Evolutionary conservation across 306 rosid species (phyloP), one percentile per base, ranked within the genome.

Genomic region (Begonia peltatifolia): DNA sequence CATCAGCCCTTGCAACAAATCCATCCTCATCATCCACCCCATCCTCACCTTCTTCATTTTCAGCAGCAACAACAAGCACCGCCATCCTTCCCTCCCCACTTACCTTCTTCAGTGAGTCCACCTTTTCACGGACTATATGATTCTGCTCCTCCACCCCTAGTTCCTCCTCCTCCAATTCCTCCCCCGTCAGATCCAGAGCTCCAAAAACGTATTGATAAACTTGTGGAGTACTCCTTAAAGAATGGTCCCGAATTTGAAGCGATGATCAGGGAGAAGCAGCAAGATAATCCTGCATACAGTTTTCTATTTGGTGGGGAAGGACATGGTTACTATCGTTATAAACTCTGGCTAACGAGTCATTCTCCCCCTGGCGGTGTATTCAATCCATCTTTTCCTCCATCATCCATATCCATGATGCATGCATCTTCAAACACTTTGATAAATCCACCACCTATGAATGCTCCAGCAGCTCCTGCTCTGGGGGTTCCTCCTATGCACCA

Each of bases 261-360:
- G 58, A 90, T 83, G 95, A 83, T 90, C 56, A 79, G 99, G 47
- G 95, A 90, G 47, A 90, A 90, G 56, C 95, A 90, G 61, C 74
- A 82, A 50, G 99, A 90, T 46, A 90, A 86, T 72, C 99, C 99
- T 30, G 84, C 87, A 3, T 90, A 86, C 60, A 70, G 84, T 53
- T 86, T 90, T 70, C 90, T 90, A 50, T 83, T 90, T 71, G 95
- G 99, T 20, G 99, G 94, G 72, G 95, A 90, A 30, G 99, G 99
- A 54, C 81, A 90, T 38, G 66, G 74, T 55, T 86, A 86, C 52
- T 90, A 90, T 52, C 80, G 94, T 8, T 83, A 83, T 72, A 81
- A 78, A 81, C 84, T 83, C 56, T 86, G 95, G 95, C 10, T 81
- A 53, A 73, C 85, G 49, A 71, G 84, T 20, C 76, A 79, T 43